phyloP scores from a whole-genome alignment of 179 eudicot genomes.

The Patellifolia procumbens region DNA sequence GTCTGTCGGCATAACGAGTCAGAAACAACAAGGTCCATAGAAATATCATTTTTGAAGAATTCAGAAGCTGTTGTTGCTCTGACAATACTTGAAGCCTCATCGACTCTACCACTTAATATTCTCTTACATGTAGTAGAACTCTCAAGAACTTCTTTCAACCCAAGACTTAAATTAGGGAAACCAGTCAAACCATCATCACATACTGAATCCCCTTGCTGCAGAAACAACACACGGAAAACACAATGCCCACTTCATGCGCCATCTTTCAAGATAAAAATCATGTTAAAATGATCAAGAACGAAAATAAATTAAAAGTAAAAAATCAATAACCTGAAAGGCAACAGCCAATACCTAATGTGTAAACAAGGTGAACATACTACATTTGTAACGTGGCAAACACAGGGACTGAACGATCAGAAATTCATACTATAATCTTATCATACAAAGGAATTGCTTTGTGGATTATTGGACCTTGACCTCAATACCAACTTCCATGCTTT shows the following conservation, averaged over 20 bases:
- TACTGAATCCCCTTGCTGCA: constrained; percentile 41
- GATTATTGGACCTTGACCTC: background rate
- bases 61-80: constrained; percentile 45
- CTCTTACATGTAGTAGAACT: constrained; percentile 39
- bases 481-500: background rate
- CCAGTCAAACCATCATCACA: constrained; percentile 26
- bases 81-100: constrained; percentile 62
- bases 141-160: constrained; percentile 69
- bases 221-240: constrained; percentile 16
- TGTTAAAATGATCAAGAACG: background rate
- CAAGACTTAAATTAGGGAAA: constrained; percentile 46
- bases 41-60: constrained; percentile 29
- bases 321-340: background rate
- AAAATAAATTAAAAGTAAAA: background rate
- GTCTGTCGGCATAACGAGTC: constrained; percentile 31
- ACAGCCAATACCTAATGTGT: background rate
- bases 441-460: background rate
- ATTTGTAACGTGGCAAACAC: background rate
- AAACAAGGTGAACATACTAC: constrained; percentile 1
- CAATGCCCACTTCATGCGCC: background rate
- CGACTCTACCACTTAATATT: constrained; percentile 46
- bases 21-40: constrained; percentile 32
- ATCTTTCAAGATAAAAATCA: background rate
- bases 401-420: background rate
- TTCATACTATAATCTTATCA: background rate